Percentiles rank a stretch among this genome's conserved stretches.
phyloP scores from a whole-genome alignment of 495 filamentous ascomycete species.

The Penicillium egyptiacum region DNA sequence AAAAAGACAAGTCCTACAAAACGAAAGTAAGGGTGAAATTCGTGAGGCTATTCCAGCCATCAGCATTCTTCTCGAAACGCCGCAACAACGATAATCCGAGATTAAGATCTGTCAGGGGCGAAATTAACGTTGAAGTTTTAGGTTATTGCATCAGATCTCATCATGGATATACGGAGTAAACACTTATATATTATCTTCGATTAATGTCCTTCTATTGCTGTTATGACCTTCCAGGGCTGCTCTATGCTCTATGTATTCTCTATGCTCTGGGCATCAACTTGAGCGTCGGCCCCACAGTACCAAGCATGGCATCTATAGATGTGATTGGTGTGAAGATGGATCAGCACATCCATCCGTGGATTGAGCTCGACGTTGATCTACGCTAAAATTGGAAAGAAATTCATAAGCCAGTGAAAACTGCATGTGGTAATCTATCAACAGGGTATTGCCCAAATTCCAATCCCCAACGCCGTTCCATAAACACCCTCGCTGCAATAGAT shows the following conservation, averaged over 20 bases:
- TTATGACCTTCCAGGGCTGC: no score
- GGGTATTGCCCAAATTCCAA: conserved; percentile 27
- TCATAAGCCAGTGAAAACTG: background rate
- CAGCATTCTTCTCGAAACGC: conserved; percentile 20
- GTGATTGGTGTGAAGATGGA: conserved; percentile 7
- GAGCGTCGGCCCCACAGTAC: background rate
- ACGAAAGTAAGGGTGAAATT: conserved; percentile 20
- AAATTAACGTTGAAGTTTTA: conserved; percentile 7
- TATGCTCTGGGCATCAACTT: background rate
- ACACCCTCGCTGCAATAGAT: conserved; percentile 17
- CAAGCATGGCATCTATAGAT: background rate
- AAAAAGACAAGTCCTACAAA: conserved; percentile 21
- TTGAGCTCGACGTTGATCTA: background rate
- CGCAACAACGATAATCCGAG: conserved; percentile 21
- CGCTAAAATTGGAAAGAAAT: background rate
- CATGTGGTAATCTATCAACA: conserved; percentile 21
- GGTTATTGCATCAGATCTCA: conserved; percentile 26
- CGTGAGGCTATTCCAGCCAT: conserved; percentile 17
- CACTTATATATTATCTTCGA: background rate
- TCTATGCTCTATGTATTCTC: no score
- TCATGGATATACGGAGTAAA: background rate
- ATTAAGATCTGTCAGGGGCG: conserved; percentile 17
- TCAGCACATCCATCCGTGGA: conserved; percentile 1
- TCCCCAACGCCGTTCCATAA: conserved; percentile 26
- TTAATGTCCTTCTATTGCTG: no score